Evolutionary conservation across 306 rosid species (phyloP), one percentile per base, ranked within the genome.

Genomic region (Oxytropis ochrocephala): DNA sequence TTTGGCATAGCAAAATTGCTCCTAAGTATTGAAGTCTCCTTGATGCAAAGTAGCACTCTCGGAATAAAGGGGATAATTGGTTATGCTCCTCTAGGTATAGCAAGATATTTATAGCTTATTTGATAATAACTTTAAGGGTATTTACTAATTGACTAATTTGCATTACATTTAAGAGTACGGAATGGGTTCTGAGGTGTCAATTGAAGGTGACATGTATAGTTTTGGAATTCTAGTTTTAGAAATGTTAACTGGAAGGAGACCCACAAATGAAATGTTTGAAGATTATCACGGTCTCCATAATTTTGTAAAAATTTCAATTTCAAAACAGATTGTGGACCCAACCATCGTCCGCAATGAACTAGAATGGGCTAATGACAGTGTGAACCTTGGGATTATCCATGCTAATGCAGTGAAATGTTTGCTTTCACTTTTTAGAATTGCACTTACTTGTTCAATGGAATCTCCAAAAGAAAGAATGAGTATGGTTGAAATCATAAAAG

Each of bases 201-300:
- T 30, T 0, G 39, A 61, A 13, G 73, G 83, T 0, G 81, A 80
- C 11, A 30, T 59, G 13, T 80, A 78, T 29, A 84, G 81, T 21
- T 84, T 74, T 46, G 83, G 88, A 5, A 71, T 84, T 60, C 72
- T 75, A n/a, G 11, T 50, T 18, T 53, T 84, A 21, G 81, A 84
- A 56, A 81, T 81, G 56, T 43, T 84, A 11, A 78, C 70, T 0
- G 77, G 85, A 78, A 56, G 43, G 5, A 62, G 64, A 17, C 80
- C 83, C 14, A 69, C 74, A 5, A 67, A 80, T 36, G 80, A 77
- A 67, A 78, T 71, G 59, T 84, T 84, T 32, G 11, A 33, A 74
- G 77, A 67, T 38, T 68, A 19, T 42, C 57, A 38, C 3, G 53
- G 69, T 67, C 74, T 81, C 5, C 80, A 33, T 42, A 61, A 81